Evolutionary conservation across 257 asterid genomes (phyloP), one percentile per base, ranked within the genome.

Genomic region (Capsicum rhomboideum): DNA sequence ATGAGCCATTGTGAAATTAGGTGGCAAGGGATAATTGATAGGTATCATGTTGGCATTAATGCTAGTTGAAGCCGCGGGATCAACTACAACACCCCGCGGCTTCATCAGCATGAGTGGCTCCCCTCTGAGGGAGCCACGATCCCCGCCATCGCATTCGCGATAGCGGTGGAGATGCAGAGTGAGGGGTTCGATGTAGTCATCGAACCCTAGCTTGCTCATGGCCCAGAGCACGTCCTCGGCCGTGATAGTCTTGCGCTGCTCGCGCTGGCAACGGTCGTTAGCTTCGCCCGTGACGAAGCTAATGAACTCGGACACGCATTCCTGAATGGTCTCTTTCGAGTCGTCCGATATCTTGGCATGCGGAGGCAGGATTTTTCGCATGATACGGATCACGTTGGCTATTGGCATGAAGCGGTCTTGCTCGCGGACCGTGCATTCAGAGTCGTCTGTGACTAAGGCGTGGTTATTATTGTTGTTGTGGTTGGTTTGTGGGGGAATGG

Each of bases 211-310:
- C 85, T 94, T 94, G 92, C 97, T 93, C 99, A 96, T 96, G 10
- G 99, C 98, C 99, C 99, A 96, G 1, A 96, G 90, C 26, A 96
- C 91, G 72, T 96, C 99, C 88, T 96, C 98, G 0, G 98, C 98
- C 0, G 98, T 96, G 86, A 96, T 92, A 29, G 99, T 96, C 92
- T 96, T 96, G 59, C 98, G 90, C 88, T 94, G 98, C 94, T 96
- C 99, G 6, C 91, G 89, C 81, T 94, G 98, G 93, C 98, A 94
- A 1, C 97, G 92, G 31, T 93, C 99, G 11, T 96, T 96, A 56
- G 99, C 99, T 78, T 96, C 98, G 10, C 98, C 91, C 0, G 99
- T 96, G 84, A 96, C 86, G 90, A 93, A 96, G 86, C 97, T 92
- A 82, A 94, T 96, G 92, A 87, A 94, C 89, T 96, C 98, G 0